Percentiles rank a stretch among this genome's conserved stretches.
These are phyloP conservation scores for Diplocarpon rosae DNA, from an alignment of 2,329 filamentous ascomycete genomes.

Conservation along the genomic window DNA sequence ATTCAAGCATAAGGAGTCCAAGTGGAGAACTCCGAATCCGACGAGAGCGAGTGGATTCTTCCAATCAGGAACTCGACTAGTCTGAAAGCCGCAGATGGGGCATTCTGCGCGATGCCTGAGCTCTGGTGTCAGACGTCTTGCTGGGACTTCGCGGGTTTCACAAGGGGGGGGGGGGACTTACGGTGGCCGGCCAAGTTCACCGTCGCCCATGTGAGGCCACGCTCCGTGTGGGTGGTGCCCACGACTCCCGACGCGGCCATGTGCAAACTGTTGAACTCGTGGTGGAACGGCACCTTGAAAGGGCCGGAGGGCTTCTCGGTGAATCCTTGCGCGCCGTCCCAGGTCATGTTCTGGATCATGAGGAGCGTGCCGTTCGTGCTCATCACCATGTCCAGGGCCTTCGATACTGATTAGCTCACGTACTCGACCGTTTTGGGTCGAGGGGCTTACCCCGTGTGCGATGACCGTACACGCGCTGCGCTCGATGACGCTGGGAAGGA, in stretches of 20 bases:
- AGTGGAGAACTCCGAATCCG: too few species aligned
- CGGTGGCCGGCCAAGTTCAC: conserved; percentile 55
- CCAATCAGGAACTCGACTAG: conserved; percentile 69
- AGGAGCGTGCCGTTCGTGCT: conserved; percentile 49
- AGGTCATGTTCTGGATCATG: conserved; percentile 60
- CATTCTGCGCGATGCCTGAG: conserved; percentile 46
- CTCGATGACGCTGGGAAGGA: conserved; percentile 63
- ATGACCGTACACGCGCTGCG: conserved; percentile 62
- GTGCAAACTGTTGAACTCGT: conserved; percentile 60
- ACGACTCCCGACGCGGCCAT: conserved; percentile 52
- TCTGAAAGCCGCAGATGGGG: conserved; percentile 55
- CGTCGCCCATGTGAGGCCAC: conserved; percentile 61
- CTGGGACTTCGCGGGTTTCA: too few species aligned
- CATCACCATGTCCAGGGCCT: conserved; percentile 38
- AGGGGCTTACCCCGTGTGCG: conserved; percentile 43
- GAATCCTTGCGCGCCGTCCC: conserved; percentile 51
- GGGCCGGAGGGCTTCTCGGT: conserved; percentile 30
- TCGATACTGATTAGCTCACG: too few species aligned
- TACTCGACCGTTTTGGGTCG: too few species aligned
- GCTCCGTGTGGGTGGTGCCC: conserved; percentile 61
- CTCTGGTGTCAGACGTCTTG: too few species aligned
- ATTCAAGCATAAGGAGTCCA: too few species aligned
- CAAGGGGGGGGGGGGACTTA: too few species aligned
- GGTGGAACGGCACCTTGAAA: conserved; percentile 34
- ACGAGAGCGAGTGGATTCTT: conserved; percentile 39